phyloP scores from a whole-genome alignment of 805 yeast species.

The Lipomyces sp. region DNA sequence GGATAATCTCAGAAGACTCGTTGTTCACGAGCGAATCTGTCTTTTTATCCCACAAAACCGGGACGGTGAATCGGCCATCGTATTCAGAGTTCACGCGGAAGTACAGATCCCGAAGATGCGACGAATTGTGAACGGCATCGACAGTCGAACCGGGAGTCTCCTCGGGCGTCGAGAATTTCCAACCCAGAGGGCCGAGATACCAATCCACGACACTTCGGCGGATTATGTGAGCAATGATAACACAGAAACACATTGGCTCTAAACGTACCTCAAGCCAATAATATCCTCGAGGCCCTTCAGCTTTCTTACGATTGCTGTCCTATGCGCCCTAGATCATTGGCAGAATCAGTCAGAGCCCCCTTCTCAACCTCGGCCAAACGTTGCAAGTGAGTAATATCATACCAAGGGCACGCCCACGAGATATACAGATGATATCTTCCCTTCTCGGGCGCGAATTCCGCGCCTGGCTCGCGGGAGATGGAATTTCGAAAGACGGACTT shows the following conservation, averaged over 20 bases:
- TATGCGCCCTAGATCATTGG: conserved; percentile 57
- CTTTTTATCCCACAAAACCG: conserved; percentile 88
- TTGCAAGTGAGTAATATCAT: conserved; percentile 84
- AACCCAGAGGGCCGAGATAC: conserved; percentile 82
- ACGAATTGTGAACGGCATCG: conserved; percentile 58
- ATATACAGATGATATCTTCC: conserved; percentile 86
- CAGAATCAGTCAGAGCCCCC: too few species aligned
- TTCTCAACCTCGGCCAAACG: too few species aligned
- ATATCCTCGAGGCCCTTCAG: conserved; percentile 66
- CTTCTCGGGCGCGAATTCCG: conserved; percentile 69
- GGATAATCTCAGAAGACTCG: conserved; percentile 84
- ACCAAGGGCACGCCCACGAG: conserved; percentile 90
- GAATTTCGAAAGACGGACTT: conserved; percentile 54
- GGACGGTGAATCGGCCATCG: conserved; percentile 84
- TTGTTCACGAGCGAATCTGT: conserved; percentile 80
- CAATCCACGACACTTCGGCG: conserved; percentile 76
- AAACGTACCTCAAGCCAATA: conserved; percentile 40
- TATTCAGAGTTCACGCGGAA: conserved; percentile 72
- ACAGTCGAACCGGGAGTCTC: conserved; percentile 50
- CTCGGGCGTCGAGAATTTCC: conserved; percentile 67
- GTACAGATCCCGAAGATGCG: conserved; percentile 67
- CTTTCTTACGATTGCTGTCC: conserved; percentile 68
- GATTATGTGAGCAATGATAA: conserved; percentile 39
- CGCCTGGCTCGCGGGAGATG: conserved; percentile 61
- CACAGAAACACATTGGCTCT: conserved; percentile 31